Evolutionary conservation across 2,329 filamentous ascomycete species (phyloP).

Genomic region (Colletotrichum zoysiae): DNA sequence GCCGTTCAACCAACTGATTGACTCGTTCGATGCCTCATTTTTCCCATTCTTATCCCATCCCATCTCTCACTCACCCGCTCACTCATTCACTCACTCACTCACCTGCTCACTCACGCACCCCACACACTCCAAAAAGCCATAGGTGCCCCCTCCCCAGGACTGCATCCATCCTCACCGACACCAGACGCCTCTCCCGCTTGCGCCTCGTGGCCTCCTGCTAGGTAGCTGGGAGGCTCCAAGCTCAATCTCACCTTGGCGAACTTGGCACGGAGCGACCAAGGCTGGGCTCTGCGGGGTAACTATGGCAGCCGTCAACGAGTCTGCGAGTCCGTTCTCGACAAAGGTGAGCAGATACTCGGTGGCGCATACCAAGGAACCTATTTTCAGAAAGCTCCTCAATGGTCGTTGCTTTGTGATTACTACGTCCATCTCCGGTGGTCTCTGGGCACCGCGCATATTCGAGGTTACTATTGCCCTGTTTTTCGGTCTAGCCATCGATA

Average conservation of each 20-base stretch:
- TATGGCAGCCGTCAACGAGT: background rate
- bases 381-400: background rate
- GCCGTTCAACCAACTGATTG: background rate
- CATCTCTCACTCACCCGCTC: background rate
- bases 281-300: background rate
- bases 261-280: background rate
- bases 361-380: background rate
- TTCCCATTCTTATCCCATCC: background rate
- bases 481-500: background rate
- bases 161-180: background rate
- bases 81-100: background rate
- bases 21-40: background rate
- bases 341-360: background rate
- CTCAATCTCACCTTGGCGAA: background rate
- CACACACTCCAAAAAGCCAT: background rate
- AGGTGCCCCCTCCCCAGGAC: no score
- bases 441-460: background rate
- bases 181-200: background rate
- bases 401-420: background rate
- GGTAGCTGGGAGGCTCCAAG: background rate
- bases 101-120: background rate
- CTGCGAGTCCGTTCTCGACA: background rate
- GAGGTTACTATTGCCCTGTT: background rate
- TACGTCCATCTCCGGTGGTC: background rate
- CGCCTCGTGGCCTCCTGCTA: background rate